phyloP scores from a whole-genome alignment of 495 filamentous ascomycete species.

The Penicillium psychrofluorescens region DNA sequence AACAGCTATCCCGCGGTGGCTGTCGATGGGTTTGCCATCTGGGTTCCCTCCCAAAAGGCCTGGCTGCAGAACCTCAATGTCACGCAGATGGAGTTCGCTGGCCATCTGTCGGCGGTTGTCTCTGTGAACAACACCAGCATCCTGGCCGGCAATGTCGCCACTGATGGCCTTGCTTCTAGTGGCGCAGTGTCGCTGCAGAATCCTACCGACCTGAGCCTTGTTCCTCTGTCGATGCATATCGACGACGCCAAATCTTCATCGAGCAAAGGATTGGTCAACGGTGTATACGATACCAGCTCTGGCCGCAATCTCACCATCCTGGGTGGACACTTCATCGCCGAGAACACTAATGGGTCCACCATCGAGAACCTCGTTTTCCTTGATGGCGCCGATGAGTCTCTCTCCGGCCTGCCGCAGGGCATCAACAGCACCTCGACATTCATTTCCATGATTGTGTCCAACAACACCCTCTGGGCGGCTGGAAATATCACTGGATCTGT shows the following conservation, averaged over 20 bases:
- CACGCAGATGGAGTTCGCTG: slow-evolving; percentile 56
- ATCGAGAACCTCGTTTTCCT: slow-evolving; percentile 77
- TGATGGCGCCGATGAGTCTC: slow-evolving; percentile 50
- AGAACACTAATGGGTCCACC: slow-evolving; percentile 57
- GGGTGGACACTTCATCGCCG: slow-evolving; percentile 79
- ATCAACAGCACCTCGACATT: slow-evolving; percentile 69
- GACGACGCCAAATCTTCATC: slow-evolving; percentile 33
- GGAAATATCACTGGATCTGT: slow-evolving; percentile 68
- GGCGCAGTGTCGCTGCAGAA: slow-evolving; percentile 60
- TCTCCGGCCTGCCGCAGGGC: slow-evolving; percentile 63
- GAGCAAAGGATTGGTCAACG: slow-evolving; percentile 62
- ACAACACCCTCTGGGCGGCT: slow-evolving; percentile 71
- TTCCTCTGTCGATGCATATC: slow-evolving; percentile 58
- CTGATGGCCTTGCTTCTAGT: slow-evolving; percentile 57
- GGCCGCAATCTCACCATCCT: slow-evolving; percentile 76
- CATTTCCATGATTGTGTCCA: slow-evolving; percentile 58
- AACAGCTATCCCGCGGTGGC: slow-evolving; percentile 50
- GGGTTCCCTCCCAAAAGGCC: slow-evolving; percentile 83
- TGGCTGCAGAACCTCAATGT: slow-evolving; percentile 81
- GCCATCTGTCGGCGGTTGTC: slow-evolving; percentile 61
- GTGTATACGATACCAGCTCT: slow-evolving; percentile 63
- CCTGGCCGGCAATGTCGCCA: slow-evolving; percentile 71
- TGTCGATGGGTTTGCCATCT: slow-evolving; percentile 75
- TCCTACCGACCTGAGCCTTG: slow-evolving; percentile 38
- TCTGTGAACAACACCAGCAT: slow-evolving; percentile 56